phyloP scores from a whole-genome alignment of 768 basidiomycete species.

The Boletus edulis region DNA sequence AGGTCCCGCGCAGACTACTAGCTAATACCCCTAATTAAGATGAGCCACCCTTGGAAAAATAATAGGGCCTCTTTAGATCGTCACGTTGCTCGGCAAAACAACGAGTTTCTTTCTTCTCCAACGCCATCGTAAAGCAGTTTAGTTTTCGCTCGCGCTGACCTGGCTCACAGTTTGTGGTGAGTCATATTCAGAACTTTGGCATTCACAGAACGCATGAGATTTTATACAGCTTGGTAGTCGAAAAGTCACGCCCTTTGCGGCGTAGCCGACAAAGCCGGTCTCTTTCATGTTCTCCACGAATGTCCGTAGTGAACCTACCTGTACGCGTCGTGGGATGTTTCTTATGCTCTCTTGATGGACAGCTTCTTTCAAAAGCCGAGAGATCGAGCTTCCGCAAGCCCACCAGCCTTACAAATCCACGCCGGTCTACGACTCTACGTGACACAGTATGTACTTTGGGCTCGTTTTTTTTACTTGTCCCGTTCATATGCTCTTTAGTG shows the following conservation, averaged over 20 bases:
- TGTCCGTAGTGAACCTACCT: not conserved
- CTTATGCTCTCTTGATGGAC: not conserved
- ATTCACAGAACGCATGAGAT: too few species aligned
- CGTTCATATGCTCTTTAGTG: not conserved
- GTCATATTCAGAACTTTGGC: not conserved
- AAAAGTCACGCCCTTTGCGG: not conserved
- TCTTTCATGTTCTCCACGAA: constrained; percentile 7
- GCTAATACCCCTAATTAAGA: too few species aligned
- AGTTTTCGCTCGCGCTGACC: not conserved
- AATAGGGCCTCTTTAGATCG: too few species aligned
- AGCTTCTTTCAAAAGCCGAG: not conserved
- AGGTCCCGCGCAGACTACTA: too few species aligned
- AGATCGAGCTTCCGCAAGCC: not conserved
- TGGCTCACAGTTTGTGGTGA: constrained; percentile 3
- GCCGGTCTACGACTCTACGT: not conserved
- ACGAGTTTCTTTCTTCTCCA: not conserved
- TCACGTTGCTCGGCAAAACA: too few species aligned
- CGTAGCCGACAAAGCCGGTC: not conserved
- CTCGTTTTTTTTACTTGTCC: not conserved
- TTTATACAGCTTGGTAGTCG: constrained; percentile 6
- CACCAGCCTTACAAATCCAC: not conserved
- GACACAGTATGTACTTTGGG: not conserved
- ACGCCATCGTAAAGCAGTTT: not conserved
- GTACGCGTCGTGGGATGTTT: not conserved
- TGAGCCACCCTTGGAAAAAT: too few species aligned